A percentile compares a stretch with the other conserved stretches of the same genome.
phyloP scores from a whole-genome alignment of 1,284 basidiomycete genomes.

The Cutaneotrichosporon dermatis region DNA sequence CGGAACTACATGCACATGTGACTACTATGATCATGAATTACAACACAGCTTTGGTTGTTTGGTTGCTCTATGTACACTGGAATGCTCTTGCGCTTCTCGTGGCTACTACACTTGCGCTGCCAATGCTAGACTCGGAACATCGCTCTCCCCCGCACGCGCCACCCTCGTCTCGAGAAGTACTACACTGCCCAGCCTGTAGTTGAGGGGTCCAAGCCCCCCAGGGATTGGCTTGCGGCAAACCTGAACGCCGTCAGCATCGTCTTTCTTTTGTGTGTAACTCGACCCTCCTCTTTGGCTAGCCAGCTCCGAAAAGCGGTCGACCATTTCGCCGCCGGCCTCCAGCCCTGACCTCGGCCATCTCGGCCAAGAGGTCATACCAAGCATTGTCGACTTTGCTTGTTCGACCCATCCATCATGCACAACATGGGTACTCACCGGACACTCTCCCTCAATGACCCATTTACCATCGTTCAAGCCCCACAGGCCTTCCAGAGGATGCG shows the following conservation, averaged over 20 bases:
- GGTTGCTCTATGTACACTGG: background rate
- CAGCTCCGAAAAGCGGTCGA: background rate
- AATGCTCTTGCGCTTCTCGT: too few species aligned
- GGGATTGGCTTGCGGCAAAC: constrained; percentile 34
- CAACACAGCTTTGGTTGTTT: background rate
- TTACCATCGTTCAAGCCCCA: constrained; percentile 28
- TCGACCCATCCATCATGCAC: too few species aligned
- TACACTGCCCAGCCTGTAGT: constrained; percentile 26
- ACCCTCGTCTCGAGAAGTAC: constrained; percentile 22
- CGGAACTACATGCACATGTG: background rate
- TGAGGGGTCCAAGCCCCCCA: constrained; percentile 30
- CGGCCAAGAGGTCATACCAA: background rate
- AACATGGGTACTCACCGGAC: constrained; percentile 35
- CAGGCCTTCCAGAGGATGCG: constrained; percentile 31
- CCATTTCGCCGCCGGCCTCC: too few species aligned
- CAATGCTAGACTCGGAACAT: background rate
- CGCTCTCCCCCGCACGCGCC: constrained; percentile 2
- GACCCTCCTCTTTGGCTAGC: background rate
- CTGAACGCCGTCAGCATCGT: constrained; percentile 16
- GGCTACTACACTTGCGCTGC: too few species aligned
- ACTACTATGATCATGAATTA: background rate
- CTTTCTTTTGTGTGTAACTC: background rate
- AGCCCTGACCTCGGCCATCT: constrained; percentile 1
- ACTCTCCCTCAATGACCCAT: constrained; percentile 45
- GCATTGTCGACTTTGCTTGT: background rate